Percentiles rank a stretch among this genome's conserved stretches.
phyloP scores from a whole-genome alignment of 2,329 filamentous ascomycete genomes.

The Colletotrichum sidae region DNA sequence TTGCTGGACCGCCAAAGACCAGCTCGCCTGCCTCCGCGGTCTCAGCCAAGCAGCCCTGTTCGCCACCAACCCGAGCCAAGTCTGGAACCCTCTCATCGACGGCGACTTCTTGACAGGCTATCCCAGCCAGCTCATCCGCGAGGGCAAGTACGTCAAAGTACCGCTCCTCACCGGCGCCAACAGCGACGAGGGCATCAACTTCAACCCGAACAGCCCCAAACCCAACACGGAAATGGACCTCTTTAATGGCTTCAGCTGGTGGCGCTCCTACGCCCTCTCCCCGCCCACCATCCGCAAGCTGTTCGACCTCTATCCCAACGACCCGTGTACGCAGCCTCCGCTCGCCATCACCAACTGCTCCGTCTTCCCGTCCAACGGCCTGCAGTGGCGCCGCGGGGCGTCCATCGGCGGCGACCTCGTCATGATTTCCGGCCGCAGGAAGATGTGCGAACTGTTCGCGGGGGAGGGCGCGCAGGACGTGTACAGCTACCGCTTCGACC shows the following conservation, averaged over 20 bases:
- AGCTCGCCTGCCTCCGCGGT: constrained; percentile 51
- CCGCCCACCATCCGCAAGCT: constrained; percentile 56
- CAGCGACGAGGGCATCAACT: constrained; percentile 59
- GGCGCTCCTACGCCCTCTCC: constrained; percentile 59
- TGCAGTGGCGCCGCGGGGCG: constrained; percentile 57
- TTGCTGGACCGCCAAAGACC: constrained; percentile 49
- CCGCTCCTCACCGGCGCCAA: constrained; percentile 62
- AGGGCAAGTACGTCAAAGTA: constrained; percentile 56
- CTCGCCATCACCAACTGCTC: constrained; percentile 53
- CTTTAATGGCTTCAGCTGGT: constrained; percentile 53
- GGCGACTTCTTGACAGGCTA: constrained; percentile 60
- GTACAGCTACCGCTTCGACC: constrained; percentile 63
- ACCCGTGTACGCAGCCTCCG: constrained; percentile 59
- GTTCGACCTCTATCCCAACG: constrained; percentile 60
- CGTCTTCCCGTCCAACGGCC: constrained; percentile 45
- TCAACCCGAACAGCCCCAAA: constrained; percentile 49
- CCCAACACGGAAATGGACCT: constrained; percentile 56
- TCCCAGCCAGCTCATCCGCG: constrained; percentile 56
- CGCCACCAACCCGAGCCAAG: constrained; percentile 48
- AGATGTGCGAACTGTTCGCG: constrained; percentile 56
- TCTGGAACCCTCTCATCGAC: constrained; percentile 58
- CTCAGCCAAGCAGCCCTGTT: constrained; percentile 48
- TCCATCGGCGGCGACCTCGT: constrained; percentile 60
- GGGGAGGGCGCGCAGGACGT: constrained; percentile 46
- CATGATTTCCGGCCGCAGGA: constrained; percentile 60